phyloP scores from a whole-genome alignment of 768 basidiomycete genomes.

The Boletus speciosus region DNA sequence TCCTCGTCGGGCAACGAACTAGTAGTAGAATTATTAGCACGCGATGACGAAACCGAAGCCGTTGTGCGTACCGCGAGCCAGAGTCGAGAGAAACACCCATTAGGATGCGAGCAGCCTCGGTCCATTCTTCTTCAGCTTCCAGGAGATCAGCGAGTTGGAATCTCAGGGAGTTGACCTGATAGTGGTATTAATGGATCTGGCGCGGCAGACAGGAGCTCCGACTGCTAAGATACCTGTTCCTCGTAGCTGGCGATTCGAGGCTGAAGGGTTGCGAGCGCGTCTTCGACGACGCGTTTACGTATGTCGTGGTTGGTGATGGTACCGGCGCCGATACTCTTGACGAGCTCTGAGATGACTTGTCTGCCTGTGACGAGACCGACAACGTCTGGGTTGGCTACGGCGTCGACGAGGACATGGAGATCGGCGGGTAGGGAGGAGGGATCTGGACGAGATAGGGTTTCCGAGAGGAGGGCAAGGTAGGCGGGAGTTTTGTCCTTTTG shows the following conservation, averaged over 20 bases:
- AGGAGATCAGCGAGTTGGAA: slow-evolving; percentile 90
- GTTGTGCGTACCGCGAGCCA: slow-evolving; percentile 63
- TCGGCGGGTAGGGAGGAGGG: slow-evolving; percentile 45
- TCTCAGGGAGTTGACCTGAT: slow-evolving; percentile 75
- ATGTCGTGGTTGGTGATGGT: slow-evolving; percentile 50
- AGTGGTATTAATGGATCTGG: slow-evolving; percentile 5
- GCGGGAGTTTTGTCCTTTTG: slow-evolving; percentile 86
- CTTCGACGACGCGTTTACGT: slow-evolving; percentile 71
- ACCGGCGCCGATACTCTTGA: slow-evolving; percentile 60
- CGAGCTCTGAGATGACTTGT: slow-evolving; percentile 82
- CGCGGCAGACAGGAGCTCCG: not conserved
- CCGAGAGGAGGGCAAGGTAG: slow-evolving; percentile 65
- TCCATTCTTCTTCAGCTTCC: slow-evolving; percentile 90
- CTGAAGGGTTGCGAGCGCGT: slow-evolving; percentile 66
- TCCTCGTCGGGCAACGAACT: slow-evolving; percentile 75
- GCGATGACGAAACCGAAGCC: not conserved
- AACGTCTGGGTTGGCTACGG: slow-evolving; percentile 77
- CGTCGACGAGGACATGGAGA: slow-evolving; percentile 70
- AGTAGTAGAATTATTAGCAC: not conserved
- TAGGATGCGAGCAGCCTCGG: slow-evolving; percentile 85
- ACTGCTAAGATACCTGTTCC: slow-evolving; percentile 68
- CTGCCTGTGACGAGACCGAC: slow-evolving; percentile 85
- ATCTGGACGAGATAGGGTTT: slow-evolving; percentile 55
- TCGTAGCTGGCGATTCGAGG: slow-evolving; percentile 88
- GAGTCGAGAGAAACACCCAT: slow-evolving; percentile 93